phyloP scores from a whole-genome alignment of 257 asterid species.

The Leonotis leonurus region DNA sequence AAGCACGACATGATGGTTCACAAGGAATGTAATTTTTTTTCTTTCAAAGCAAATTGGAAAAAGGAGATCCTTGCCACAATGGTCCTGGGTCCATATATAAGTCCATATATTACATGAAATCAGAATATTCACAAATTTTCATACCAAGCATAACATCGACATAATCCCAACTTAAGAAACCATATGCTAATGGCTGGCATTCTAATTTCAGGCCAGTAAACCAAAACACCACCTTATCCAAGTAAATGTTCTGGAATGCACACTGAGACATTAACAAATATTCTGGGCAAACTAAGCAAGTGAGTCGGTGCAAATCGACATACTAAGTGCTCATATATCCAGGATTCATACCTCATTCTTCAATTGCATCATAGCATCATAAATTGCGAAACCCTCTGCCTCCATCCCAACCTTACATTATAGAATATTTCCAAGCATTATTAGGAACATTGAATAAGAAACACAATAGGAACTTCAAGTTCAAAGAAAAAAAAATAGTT shows the following conservation, averaged over 20 bases:
- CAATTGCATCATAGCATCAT: constrained; percentile 85
- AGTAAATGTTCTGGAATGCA: background rate
- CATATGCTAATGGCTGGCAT: background rate
- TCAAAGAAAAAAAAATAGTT: background rate
- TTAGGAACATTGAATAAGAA: background rate
- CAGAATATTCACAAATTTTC: background rate
- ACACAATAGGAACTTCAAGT: constrained; percentile 1
- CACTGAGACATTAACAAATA: background rate
- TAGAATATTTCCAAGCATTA: constrained; percentile 15
- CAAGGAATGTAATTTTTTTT: background rate
- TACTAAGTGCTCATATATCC: background rate
- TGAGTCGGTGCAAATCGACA: too few relatives aligned
- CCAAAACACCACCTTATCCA: background rate
- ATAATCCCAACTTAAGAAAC: background rate
- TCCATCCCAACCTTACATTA: constrained; percentile 75
- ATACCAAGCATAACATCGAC: background rate
- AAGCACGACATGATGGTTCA: background rate
- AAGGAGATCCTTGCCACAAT: background rate
- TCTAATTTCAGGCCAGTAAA: background rate
- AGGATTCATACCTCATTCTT: constrained; percentile 67
- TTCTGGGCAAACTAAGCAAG: background rate
- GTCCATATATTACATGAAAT: background rate
- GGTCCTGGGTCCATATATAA: background rate
- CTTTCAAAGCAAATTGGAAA: background rate
- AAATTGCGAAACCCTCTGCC: constrained; percentile 87